Conservation (phyloP, 495 filamentous ascomycete genomes). For the Penicillium pancosmium region DNA sequence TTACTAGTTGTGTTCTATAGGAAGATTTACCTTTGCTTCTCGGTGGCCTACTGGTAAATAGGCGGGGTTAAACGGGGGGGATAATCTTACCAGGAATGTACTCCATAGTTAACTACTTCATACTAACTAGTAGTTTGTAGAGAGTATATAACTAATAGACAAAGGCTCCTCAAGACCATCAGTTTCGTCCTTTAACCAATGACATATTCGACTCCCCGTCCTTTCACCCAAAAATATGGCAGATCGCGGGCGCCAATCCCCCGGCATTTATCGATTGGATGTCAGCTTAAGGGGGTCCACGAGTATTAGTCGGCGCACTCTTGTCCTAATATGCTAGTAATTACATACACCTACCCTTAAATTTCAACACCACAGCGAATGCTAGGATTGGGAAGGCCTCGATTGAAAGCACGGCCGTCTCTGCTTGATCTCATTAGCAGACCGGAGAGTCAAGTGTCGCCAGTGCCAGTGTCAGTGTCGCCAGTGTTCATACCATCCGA, state of each 20-base stretch:
- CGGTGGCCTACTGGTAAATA: too few relatives aligned
- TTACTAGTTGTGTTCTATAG: too few relatives aligned
- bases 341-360: not conserved
- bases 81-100: too few relatives aligned
- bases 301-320: constrained; percentile 8
- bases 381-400: constrained; percentile 62
- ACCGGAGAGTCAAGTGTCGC: constrained; percentile 19
- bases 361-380: constrained; percentile 35
- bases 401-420: constrained; percentile 70
- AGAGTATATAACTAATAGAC: too few relatives aligned
- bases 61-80: too few relatives aligned
- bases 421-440: constrained; percentile 69
- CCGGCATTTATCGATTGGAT: constrained; percentile 22
- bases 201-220: not conserved
- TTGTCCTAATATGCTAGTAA: not conserved
- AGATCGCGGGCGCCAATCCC: constrained; percentile 19
- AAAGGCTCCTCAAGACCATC: not conserved
- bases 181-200: not conserved
- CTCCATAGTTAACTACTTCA: too few relatives aligned
- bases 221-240: constrained; percentile 6
- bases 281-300: constrained; percentile 21
- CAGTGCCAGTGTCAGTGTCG: not conserved
- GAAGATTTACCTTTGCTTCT: too few relatives aligned
- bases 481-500: not conserved
- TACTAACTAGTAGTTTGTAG: too few relatives aligned